A percentile compares a stretch with the other conserved stretches of the same genome.
These are phyloP conservation scores for Drechslerella coelobrocha DNA, from an alignment of 2,329 filamentous ascomycete species.

Conservation along the genomic window DNA sequence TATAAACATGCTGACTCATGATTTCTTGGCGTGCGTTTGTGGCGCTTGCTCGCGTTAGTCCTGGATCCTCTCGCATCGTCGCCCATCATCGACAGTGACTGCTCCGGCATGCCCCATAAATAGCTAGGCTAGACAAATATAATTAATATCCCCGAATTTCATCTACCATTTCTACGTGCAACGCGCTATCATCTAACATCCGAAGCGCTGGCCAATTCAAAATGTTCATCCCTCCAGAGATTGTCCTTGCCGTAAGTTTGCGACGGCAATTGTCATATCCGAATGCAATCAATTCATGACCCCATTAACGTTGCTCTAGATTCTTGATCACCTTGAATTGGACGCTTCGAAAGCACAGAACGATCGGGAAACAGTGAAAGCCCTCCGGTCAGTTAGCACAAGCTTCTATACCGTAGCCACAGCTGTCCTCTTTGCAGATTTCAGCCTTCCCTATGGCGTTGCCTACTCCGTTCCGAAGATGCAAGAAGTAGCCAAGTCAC, in stretches of 20 bases:
- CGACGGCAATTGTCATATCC: too few relatives aligned
- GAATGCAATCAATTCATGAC: neutral
- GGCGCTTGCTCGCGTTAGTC: too few relatives aligned
- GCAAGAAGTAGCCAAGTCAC: slow-evolving; percentile 6
- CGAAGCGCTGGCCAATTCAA: neutral
- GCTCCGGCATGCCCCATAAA: too few relatives aligned
- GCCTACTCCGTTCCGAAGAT: slow-evolving; percentile 23
- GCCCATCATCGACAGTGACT: too few relatives aligned
- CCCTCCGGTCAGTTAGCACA: slow-evolving; percentile 12
- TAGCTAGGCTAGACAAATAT: too few relatives aligned
- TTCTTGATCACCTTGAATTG: slow-evolving; percentile 24
- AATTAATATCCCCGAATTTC: too few relatives aligned
- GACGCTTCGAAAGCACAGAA: slow-evolving; percentile 1
- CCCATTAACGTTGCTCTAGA: slow-evolving; percentile 2
- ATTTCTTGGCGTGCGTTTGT: too few relatives aligned
- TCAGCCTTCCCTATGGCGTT: slow-evolving; percentile 35
- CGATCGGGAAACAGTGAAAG: slow-evolving; percentile 24
- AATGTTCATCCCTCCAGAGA: slow-evolving; percentile 36
- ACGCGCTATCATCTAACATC: neutral
- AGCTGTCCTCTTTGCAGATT: slow-evolving; percentile 10
- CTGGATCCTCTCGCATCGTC: too few relatives aligned
- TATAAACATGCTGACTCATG: too few relatives aligned
- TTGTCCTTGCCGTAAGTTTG: slow-evolving; percentile 31
- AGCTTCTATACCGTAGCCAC: slow-evolving; percentile 23
- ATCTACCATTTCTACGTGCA: neutral